Percentiles rank a stretch among this genome's conserved stretches.
Evolutionary conservation across 176 grass and related monocot species (phyloP).

Genomic region (Lolium perenne): DNA sequence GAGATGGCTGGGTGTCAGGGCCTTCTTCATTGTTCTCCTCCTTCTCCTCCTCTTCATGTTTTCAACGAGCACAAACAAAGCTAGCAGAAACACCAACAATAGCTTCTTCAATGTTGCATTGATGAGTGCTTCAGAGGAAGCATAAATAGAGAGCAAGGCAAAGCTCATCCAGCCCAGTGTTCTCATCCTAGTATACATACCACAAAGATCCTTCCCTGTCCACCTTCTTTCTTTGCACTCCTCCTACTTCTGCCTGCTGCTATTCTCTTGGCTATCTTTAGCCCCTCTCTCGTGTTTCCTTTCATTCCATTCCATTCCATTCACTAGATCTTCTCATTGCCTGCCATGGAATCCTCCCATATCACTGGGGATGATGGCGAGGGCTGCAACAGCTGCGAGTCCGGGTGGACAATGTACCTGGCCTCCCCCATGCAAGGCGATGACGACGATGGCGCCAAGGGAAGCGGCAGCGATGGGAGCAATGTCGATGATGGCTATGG

Average conservation of each 20-base stretch:
- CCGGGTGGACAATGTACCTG: slow-evolving; percentile 95
- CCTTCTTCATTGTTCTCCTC: slow-evolving; percentile 55
- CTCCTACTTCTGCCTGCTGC: slow-evolving; percentile 2
- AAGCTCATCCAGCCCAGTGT: slow-evolving; percentile 12
- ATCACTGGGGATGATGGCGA: slow-evolving; percentile 71
- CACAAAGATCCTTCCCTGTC: not conserved
- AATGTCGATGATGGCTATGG: slow-evolving; percentile 55
- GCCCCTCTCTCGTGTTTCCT: not conserved
- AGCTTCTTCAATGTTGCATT: slow-evolving; percentile 55
- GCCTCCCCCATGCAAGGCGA: slow-evolving; percentile 69
- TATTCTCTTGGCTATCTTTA: slow-evolving; percentile 31
- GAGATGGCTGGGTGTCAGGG: slow-evolving; percentile 55
- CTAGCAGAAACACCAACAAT: slow-evolving; percentile 38
- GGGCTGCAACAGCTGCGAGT: slow-evolving; percentile 83
- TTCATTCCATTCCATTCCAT: not conserved
- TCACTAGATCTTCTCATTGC: slow-evolving; percentile 21
- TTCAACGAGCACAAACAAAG: slow-evolving; percentile 39
- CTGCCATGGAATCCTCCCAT: slow-evolving; percentile 64
- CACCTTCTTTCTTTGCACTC: slow-evolving; percentile 21
- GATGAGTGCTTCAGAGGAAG: slow-evolving; percentile 39
- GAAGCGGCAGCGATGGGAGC: slow-evolving; percentile 48
- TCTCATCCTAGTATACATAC: not conserved
- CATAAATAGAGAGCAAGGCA: slow-evolving; percentile 49
- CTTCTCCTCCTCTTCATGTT: slow-evolving; percentile 33
- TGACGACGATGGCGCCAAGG: slow-evolving; percentile 40